These are phyloP conservation scores for Aspergillus piperis DNA, from an alignment of 2,329 filamentous ascomycete genomes.

Conservation along the genomic window DNA sequence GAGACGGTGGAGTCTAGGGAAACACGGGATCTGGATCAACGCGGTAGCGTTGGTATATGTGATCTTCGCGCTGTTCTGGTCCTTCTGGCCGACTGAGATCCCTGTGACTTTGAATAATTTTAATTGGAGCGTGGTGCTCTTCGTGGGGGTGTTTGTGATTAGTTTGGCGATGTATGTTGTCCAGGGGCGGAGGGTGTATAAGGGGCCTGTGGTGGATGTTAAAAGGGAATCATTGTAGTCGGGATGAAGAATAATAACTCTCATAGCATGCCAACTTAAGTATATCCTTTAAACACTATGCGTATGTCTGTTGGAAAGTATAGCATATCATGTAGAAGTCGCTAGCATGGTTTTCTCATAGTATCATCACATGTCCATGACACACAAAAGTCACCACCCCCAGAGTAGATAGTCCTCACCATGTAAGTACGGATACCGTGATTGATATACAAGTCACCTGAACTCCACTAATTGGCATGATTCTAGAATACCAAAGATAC, in stretches of 20 bases:
- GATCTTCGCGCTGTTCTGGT: slow-evolving; percentile 49
- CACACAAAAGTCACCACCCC: too few species aligned
- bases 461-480: too few species aligned
- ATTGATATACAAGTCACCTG: too few species aligned
- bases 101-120: slow-evolving; percentile 45
- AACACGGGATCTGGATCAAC: slow-evolving; percentile 48
- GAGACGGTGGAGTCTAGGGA: slow-evolving; percentile 47
- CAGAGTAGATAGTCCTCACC: too few species aligned
- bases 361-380: too few species aligned
- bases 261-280: too few species aligned
- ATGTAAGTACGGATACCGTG: accelerated
- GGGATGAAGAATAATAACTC: neutral
- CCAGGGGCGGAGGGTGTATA: slow-evolving; percentile 35
- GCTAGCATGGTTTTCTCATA: too few species aligned
- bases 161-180: slow-evolving; percentile 43
- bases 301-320: too few species aligned
- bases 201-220: slow-evolving; percentile 30
- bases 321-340: too few species aligned
- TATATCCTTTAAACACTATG: too few species aligned
- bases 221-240: neutral
- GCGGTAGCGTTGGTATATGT: slow-evolving; percentile 47
- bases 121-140: slow-evolving; percentile 55
- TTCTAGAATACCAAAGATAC: too few species aligned
- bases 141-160: slow-evolving; percentile 42
- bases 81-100: slow-evolving; percentile 48